These are phyloP conservation scores for Leccinum arenicola DNA, from an alignment of 768 basidiomycete species.

Conservation along the genomic window DNA sequence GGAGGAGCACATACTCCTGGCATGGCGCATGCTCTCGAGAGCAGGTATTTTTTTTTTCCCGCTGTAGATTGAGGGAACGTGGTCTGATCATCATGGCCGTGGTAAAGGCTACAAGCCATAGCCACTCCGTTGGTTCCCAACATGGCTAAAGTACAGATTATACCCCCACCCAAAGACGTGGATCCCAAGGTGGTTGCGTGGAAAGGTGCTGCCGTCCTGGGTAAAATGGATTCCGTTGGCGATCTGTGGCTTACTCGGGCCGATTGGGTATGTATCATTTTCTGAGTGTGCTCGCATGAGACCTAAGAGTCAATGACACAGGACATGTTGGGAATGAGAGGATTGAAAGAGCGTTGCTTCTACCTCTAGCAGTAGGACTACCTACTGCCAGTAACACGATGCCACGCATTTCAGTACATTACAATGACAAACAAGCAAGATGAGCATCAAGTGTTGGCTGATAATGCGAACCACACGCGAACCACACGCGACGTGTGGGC, in stretches of 20 bases:
- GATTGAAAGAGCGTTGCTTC: conserved; percentile 79
- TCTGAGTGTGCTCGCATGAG: background rate
- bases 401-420: conserved; percentile 8
- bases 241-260: conserved; percentile 86
- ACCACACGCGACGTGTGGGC: background rate
- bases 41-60: conserved; percentile 50
- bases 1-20: conserved; percentile 80
- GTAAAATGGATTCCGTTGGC: conserved; percentile 84
- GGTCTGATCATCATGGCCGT: conserved; percentile 6
- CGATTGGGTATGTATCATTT: conserved; percentile 71
- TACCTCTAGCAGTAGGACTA: conserved; percentile 53
- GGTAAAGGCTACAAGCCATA: conserved; percentile 65
- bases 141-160: conserved; percentile 87
- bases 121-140: conserved; percentile 77
- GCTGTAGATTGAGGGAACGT: background rate
- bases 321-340: conserved; percentile 79
- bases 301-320: conserved; percentile 29
- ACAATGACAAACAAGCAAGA: conserved; percentile 12
- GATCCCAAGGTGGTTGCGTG: conserved; percentile 88
- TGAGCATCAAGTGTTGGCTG: background rate
- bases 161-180: conserved; percentile 92
- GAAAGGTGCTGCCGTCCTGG: conserved; percentile 92
- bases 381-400: background rate
- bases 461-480: background rate
- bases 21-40: conserved; percentile 82